These are phyloP conservation scores for Pleurotus tuoliensis DNA, from an alignment of 768 basidiomycete genomes.

Conservation along the genomic window DNA sequence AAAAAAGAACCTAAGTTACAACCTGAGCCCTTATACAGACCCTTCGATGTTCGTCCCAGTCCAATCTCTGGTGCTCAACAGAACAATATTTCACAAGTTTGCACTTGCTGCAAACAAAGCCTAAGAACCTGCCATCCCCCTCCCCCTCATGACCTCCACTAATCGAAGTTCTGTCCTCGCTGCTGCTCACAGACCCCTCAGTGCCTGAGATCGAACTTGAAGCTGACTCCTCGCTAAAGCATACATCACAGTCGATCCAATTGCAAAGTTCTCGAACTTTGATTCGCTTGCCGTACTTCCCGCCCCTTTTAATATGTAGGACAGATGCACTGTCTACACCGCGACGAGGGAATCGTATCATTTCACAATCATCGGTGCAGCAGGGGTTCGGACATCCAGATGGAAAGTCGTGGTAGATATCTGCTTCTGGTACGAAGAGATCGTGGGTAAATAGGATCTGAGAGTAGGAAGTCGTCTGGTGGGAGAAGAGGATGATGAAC, in stretches of 20 bases:
- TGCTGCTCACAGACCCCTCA: conserved; percentile 41
- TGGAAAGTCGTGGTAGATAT: conserved; percentile 74
- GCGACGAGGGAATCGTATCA: conserved; percentile 72
- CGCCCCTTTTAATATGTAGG: conserved; percentile 58
- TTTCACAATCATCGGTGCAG: conserved; percentile 79
- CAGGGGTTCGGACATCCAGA: conserved; percentile 77
- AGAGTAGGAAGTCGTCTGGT: conserved; percentile 76
- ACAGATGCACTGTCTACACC: conserved; percentile 60
- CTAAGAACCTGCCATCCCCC: conserved; percentile 28
- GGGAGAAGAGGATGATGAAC: conserved; percentile 75
- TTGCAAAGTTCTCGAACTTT: conserved; percentile 71
- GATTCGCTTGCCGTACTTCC: conserved; percentile 43
- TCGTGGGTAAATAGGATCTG: conserved; percentile 77
- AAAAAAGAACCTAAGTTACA: too few relatives aligned
- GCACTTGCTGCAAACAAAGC: conserved; percentile 74
- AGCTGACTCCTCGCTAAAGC: conserved; percentile 45
- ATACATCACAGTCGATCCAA: conserved; percentile 72
- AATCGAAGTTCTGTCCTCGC: conserved; percentile 16
- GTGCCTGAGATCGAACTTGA: conserved; percentile 28
- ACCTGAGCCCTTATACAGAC: conserved; percentile 42
- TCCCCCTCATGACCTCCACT: conserved; percentile 26
- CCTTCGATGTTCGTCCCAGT: conserved; percentile 76
- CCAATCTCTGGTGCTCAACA: conserved; percentile 66
- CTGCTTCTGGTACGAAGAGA: conserved; percentile 65
- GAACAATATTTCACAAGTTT: conserved; percentile 78